phyloP scores from a whole-genome alignment of 495 filamentous ascomycete species.

The Evernia prunastri region DNA sequence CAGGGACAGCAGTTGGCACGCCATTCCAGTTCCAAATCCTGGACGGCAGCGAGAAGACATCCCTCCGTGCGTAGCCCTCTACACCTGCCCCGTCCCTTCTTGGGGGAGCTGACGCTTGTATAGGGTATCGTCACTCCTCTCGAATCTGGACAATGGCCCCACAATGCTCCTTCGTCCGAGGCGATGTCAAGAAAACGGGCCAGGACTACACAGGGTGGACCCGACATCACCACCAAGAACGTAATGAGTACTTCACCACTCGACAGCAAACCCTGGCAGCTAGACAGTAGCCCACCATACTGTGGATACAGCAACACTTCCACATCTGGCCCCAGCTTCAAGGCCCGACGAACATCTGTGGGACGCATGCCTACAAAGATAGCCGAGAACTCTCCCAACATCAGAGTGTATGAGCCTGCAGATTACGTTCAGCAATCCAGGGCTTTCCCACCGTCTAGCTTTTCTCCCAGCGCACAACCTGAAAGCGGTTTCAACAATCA shows the following conservation, averaged over 20 bases:
- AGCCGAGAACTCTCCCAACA: neutral
- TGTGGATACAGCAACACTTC: neutral
- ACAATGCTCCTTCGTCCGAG: neutral
- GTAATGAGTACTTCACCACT: neutral
- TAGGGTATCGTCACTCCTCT: neutral
- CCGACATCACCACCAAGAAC: neutral
- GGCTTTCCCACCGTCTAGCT: neutral
- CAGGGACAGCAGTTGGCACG: neutral
- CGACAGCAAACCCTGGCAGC: neutral
- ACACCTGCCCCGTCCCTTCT: neutral
- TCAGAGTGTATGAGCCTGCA: neutral
- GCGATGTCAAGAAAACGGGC: neutral
- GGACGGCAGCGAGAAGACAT: neutral
- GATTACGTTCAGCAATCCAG: neutral
- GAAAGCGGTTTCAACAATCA: neutral
- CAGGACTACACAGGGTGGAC: conserved; percentile 2
- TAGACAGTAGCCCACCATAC: neutral
- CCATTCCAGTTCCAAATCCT: neutral
- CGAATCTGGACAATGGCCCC: neutral
- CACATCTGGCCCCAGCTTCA: conserved; percentile 1
- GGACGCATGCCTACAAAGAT: neutral
- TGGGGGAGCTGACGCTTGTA: neutral
- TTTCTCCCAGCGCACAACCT: too few species aligned
- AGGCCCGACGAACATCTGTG: neutral
- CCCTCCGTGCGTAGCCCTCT: neutral